Evolutionary conservation across 202 grass and related monocot species (phyloP).

Genomic region (Musa balbisiana): DNA sequence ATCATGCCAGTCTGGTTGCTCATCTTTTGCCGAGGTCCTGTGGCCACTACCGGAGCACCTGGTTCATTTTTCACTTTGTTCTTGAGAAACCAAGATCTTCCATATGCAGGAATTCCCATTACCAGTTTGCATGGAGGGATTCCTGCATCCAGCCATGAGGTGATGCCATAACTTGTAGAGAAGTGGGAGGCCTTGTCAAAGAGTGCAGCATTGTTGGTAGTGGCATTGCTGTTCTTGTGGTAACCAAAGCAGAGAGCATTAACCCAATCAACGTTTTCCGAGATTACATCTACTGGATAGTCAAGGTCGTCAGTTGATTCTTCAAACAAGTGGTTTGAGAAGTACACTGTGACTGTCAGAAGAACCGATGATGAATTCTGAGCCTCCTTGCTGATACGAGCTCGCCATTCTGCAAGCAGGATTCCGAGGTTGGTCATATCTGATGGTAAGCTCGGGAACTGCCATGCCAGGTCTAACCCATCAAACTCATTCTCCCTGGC

Average conservation of each 20-base stretch:
- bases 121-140: slow-evolving; percentile 56
- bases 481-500: slow-evolving; percentile 44
- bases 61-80: slow-evolving; percentile 58
- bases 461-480: slow-evolving; percentile 66
- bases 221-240: slow-evolving; percentile 19
- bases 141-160: slow-evolving; percentile 76
- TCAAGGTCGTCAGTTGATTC: slow-evolving; percentile 29
- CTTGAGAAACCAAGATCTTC: slow-evolving; percentile 61
- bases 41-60: slow-evolving; percentile 48
- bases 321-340: slow-evolving; percentile 70
- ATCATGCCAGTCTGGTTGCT: slow-evolving; percentile 55
- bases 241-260: slow-evolving; percentile 61
- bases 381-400: slow-evolving; percentile 37
- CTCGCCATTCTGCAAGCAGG: slow-evolving; percentile 44
- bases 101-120: slow-evolving; percentile 68
- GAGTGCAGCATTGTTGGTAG: slow-evolving; percentile 60
- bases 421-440: slow-evolving; percentile 59
- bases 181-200: slow-evolving; percentile 71
- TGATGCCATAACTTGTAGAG: slow-evolving; percentile 70
- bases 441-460: slow-evolving; percentile 30
- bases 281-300: slow-evolving; percentile 51
- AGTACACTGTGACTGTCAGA: slow-evolving; percentile 69
- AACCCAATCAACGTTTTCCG: slow-evolving; percentile 55
- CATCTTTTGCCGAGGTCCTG: slow-evolving; percentile 54
- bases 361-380: slow-evolving; percentile 26